Evolutionary conservation across 2,329 filamentous ascomycete species (phyloP).

Genomic region (Raffaelea albimanens): DNA sequence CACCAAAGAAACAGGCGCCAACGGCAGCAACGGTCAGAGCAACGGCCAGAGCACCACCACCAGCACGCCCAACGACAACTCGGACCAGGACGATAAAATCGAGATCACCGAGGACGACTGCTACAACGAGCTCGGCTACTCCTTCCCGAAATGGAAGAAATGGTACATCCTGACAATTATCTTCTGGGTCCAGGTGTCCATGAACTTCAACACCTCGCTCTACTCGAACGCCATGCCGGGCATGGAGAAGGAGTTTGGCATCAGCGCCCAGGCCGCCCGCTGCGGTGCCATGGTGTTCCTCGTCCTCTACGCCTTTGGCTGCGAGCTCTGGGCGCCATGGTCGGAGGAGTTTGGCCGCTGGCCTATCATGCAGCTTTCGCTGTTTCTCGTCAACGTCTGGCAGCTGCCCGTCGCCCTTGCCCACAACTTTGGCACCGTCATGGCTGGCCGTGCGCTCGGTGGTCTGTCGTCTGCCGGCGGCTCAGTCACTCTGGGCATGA

Average conservation of each 20-base stretch:
- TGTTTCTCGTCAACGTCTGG: constrained; percentile 71
- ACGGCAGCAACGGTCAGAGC: background rate
- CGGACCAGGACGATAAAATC: constrained; percentile 18
- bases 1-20: background rate
- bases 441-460: constrained; percentile 62
- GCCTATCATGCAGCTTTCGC: constrained; percentile 62
- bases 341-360: constrained; percentile 73
- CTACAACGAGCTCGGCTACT: constrained; percentile 56
- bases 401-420: constrained; percentile 64
- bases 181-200: constrained; percentile 64
- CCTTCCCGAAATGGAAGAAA: constrained; percentile 53
- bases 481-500: constrained; percentile 65
- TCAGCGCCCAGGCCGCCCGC: constrained; percentile 60
- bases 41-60: background rate
- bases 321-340: constrained; percentile 79
- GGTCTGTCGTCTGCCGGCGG: constrained; percentile 64
- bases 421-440: constrained; percentile 60
- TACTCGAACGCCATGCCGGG: constrained; percentile 61
- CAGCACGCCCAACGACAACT: too few relatives aligned
- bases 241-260: constrained; percentile 56
- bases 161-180: constrained; percentile 66
- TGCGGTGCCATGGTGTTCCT: constrained; percentile 72
- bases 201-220: constrained; percentile 71
- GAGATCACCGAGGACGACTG: constrained; percentile 49
- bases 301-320: constrained; percentile 54